Percentiles rank a stretch among this genome's conserved stretches.
Evolutionary conservation across 2,329 filamentous ascomycete species (phyloP).

Genomic region (Colletotrichum salicis): DNA sequence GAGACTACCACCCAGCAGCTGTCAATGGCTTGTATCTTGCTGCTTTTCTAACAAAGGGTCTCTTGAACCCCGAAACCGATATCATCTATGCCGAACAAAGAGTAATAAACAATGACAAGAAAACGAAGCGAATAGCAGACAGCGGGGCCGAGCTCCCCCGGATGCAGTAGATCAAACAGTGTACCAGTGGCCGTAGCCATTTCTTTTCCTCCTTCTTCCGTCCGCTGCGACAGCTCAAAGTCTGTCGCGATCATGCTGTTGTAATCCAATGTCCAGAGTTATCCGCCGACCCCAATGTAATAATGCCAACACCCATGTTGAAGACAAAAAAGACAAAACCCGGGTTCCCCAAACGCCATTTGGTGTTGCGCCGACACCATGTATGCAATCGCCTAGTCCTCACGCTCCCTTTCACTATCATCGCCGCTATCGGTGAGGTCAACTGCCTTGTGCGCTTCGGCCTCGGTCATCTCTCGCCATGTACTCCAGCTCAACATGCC

Average conservation of each 20-base stretch:
- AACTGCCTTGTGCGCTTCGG: constrained; percentile 70
- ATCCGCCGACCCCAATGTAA: constrained; percentile 7
- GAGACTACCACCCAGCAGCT: constrained; percentile 1
- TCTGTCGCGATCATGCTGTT: constrained; percentile 13
- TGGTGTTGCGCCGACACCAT: constrained; percentile 20
- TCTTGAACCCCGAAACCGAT: not conserved
- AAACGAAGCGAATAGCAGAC: not conserved
- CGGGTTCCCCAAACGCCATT: constrained; percentile 27
- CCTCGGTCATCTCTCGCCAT: constrained; percentile 91
- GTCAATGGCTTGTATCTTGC: not conserved
- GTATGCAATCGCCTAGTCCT: constrained; percentile 38
- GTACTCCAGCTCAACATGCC: constrained; percentile 89
- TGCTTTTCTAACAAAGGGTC: not conserved
- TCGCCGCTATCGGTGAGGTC: constrained; percentile 58
- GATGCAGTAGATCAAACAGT: not conserved
- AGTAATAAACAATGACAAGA: not conserved
- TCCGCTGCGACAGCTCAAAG: constrained; percentile 5
- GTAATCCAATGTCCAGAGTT: constrained; percentile 12
- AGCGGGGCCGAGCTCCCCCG: not conserved
- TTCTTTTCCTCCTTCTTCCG: not conserved
- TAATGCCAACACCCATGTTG: constrained; percentile 16
- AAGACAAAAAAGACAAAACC: constrained; percentile 10
- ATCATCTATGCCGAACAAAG: not conserved
- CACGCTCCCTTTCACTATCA: constrained; percentile 54
- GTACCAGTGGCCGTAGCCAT: not conserved